These are phyloP conservation scores for Trypanosoma conorhini DNA, from an alignment of 208 protist genomes.

Conservation along the genomic window DNA sequence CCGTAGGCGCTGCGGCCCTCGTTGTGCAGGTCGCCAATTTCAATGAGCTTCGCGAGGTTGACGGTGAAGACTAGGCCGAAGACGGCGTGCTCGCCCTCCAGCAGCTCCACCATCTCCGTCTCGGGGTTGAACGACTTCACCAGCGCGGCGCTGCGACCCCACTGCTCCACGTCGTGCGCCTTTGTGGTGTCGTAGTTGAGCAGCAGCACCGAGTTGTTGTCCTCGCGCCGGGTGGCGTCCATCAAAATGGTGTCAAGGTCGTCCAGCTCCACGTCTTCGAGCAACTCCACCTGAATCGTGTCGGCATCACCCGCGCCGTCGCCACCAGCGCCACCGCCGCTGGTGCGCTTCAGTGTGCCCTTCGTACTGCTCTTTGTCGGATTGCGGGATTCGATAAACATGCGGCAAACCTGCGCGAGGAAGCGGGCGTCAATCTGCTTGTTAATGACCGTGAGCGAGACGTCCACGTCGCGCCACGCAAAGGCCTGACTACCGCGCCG, in stretches of 20 bases:
- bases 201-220: conserved; percentile 61
- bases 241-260: conserved; percentile 68
- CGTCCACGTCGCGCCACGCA: conserved; percentile 88
- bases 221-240: conserved; percentile 49
- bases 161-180: conserved; percentile 53
- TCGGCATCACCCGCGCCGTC: not conserved
- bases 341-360: conserved; percentile 28
- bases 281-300: conserved; percentile 56
- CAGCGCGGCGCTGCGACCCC: conserved; percentile 73
- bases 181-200: conserved; percentile 82
- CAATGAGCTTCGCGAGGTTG: conserved; percentile 57
- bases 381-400: conserved; percentile 78
- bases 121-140: conserved; percentile 77
- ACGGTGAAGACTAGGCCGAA: conserved; percentile 68
- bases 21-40: conserved; percentile 80
- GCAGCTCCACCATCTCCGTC: conserved; percentile 66
- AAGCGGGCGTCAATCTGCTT: conserved; percentile 79
- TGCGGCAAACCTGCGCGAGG: conserved; percentile 75
- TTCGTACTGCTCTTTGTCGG: conserved; percentile 8
- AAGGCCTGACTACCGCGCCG: conserved; percentile 84
- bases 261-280: conserved; percentile 75
- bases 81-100: conserved; percentile 85
- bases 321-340: not conserved
- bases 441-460: conserved; percentile 88
- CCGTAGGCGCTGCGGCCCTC: conserved; percentile 75